A percentile compares a stretch with the other conserved stretches of the same genome.
Conservation (phyloP, 768 basidiomycete genomes). For the Termitomyces sp. region DNA sequence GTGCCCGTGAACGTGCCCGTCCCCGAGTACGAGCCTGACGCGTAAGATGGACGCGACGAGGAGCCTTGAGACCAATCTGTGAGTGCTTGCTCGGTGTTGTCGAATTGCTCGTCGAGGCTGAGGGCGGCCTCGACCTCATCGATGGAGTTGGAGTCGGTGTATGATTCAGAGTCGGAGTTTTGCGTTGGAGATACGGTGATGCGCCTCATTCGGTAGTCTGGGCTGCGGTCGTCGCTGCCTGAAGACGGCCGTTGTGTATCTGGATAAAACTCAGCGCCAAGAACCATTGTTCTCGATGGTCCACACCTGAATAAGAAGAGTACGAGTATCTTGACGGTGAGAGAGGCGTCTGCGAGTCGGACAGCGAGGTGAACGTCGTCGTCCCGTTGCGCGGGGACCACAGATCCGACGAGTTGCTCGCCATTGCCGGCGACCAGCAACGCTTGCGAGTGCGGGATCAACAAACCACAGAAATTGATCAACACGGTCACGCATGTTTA, state of each 20-base stretch:
- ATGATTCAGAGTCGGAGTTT: conserved; percentile 31
- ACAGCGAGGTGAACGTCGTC: conserved; percentile 47
- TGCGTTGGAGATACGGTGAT: conserved; percentile 48
- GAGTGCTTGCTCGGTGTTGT: conserved; percentile 59
- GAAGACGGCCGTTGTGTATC: conserved; percentile 44
- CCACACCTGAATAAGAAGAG: conserved; percentile 50
- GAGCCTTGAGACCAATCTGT: conserved; percentile 58
- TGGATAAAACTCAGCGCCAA: conserved; percentile 15
- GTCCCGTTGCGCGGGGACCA: conserved; percentile 64
- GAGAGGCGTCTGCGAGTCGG: conserved; percentile 43
- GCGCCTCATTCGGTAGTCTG: conserved; percentile 44
- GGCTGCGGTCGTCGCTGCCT: conserved; percentile 35
- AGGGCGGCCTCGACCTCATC: conserved; percentile 71
- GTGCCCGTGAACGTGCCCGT: conserved; percentile 25
- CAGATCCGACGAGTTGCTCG: conserved; percentile 37
- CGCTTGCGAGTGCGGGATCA: conserved; percentile 9
- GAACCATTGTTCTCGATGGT: background rate
- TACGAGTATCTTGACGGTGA: conserved; percentile 48
- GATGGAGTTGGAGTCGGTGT: conserved; percentile 53
- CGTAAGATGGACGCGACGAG: conserved; percentile 34
- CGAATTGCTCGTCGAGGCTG: conserved; percentile 62
- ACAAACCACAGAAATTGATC: background rate
- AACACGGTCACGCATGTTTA: conserved; percentile 13
- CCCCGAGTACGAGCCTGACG: conserved; percentile 27
- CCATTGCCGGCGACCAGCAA: conserved; percentile 24